phyloP scores from a whole-genome alignment of 768 basidiomycete species.

The Mycena pura region DNA sequence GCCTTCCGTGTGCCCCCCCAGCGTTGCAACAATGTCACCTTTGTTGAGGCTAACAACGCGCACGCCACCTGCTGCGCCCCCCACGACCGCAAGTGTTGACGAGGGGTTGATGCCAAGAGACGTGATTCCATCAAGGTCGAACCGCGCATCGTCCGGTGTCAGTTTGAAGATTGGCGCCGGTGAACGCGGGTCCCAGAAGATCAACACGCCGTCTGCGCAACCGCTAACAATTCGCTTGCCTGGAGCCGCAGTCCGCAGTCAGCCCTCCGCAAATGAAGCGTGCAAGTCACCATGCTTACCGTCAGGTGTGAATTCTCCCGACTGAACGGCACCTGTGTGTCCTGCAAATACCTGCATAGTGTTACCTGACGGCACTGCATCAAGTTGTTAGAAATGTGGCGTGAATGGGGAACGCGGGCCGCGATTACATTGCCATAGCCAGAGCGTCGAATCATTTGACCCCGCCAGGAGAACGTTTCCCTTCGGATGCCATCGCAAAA shows the following conservation, averaged over 20 bases:
- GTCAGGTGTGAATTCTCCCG: constrained; percentile 92
- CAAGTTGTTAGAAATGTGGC: neutral
- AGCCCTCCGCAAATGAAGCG: constrained; percentile 1
- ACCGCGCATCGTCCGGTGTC: constrained; percentile 70
- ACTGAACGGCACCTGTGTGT: constrained; percentile 83
- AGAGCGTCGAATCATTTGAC: constrained; percentile 90
- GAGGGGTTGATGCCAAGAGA: constrained; percentile 84
- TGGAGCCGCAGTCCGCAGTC: constrained; percentile 34
- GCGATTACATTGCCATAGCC: constrained; percentile 95
- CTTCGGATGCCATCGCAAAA: constrained; percentile 96
- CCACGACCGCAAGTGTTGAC: constrained; percentile 90
- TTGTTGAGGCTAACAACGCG: constrained; percentile 87
- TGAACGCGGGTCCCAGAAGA: constrained; percentile 91
- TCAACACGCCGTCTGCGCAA: constrained; percentile 79
- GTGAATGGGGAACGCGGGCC: neutral
- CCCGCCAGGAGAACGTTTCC: constrained; percentile 89
- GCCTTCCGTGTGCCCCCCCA: constrained; percentile 84
- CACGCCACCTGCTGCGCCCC: constrained; percentile 84
- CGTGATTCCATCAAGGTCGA: constrained; percentile 84
- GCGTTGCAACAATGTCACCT: constrained; percentile 78
- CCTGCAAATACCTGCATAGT: constrained; percentile 97
- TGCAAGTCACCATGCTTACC: constrained; percentile 49
- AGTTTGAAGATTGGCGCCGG: constrained; percentile 85
- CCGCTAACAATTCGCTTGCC: constrained; percentile 92
- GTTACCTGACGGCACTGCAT: constrained; percentile 83